Base-by-base conservation (phyloP, 2,329 filamentous ascomycete genomes). In the Zopfia rhizophila region DNA sequence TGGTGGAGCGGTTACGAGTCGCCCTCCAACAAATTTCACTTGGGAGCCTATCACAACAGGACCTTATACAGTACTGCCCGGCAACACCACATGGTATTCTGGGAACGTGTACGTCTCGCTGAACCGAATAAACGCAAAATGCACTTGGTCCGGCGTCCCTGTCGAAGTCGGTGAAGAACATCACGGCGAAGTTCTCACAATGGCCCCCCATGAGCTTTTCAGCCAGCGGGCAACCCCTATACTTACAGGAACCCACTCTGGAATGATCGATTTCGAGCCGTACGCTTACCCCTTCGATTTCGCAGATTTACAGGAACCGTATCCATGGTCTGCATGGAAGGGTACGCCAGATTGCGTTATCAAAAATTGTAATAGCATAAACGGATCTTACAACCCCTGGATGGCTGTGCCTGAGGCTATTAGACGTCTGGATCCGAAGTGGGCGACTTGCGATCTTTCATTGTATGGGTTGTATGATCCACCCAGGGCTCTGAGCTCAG, bases 31-130 rank as follows among this genome's bases (percentile, higher is more conserved):
- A 7, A 57, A 57, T 35, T 52, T 44, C 16, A 55, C 48, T 8
- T 58, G 52, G 52, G 47, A 48, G 3, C 48, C 48, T 2, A 51
- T 58, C 16, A 47, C 48, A 3, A 58, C 55, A 17, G 55, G 55
- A 4, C 55, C 55, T 7, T 58, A 55, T 25, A 41, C 55, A 23
- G 47, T 55, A 12, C 37, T 53, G 11, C 43, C 47, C 12, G 52
- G 52, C 8, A 44, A 51, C 10, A 53, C 51, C 4, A 54, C 54
- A 2, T 53, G 45, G 52, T 58, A 45, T 30, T 58, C 55, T 7
- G 55, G 55, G 1, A 58, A 58, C 22, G 45, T 58, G 10, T 58
- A 58, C 22, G 46, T 58, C n/a, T 58, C 55, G 10, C 42, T 58
- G 6, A 45, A 51, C 18, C 36, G 42, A n/a, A 51, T 55, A 13